These are phyloP conservation scores for Coemansia nantahalensis DNA, from an alignment of 192 early-diverging fungal species.

Conservation along the genomic window DNA sequence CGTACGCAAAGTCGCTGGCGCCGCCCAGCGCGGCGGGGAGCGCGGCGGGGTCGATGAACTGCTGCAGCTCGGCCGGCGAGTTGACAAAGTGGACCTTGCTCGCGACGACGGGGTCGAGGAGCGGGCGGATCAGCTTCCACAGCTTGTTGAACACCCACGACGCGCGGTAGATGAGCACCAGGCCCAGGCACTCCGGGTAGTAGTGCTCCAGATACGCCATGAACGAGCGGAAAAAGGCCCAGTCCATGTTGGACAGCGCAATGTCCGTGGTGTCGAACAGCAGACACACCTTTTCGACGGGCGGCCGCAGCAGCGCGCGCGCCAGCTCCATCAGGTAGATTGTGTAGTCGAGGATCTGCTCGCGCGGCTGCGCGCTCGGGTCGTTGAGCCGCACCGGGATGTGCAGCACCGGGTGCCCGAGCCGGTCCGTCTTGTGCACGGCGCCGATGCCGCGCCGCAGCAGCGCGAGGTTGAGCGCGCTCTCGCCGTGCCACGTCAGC, in stretches of 20 bases:
- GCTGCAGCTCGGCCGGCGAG: conserved; percentile 56
- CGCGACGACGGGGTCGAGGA: conserved; percentile 88
- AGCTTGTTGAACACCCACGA: conserved; percentile 86
- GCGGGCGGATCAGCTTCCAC: conserved; percentile 79
- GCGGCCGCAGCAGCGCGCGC: conserved; percentile 54
- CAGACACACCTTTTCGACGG: conserved; percentile 62
- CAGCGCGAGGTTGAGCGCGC: conserved; percentile 48
- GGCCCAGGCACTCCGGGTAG: conserved; percentile 87
- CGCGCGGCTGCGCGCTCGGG: conserved; percentile 57
- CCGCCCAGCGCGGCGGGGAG: conserved; percentile 66
- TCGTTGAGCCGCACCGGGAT: conserved; percentile 57
- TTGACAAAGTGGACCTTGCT: conserved; percentile 79
- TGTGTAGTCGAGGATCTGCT: conserved; percentile 62
- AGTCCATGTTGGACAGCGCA: conserved; percentile 76
- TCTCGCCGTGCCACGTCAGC: conserved; percentile 60
- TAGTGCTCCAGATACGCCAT: conserved; percentile 79
- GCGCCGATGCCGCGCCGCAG: conserved; percentile 56
- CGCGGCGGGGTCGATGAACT: conserved; percentile 60
- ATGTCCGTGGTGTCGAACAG: conserved; percentile 83
- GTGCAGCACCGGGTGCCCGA: conserved; percentile 58
- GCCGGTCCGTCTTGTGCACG: conserved; percentile 52
- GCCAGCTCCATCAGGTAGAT: conserved; percentile 62
- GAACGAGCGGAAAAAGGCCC: conserved; percentile 72
- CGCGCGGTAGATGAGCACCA: conserved; percentile 78
- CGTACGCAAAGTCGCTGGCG: conserved; percentile 53